Conservation (phyloP, 768 basidiomycete species). For the Asterophora parasitica region DNA sequence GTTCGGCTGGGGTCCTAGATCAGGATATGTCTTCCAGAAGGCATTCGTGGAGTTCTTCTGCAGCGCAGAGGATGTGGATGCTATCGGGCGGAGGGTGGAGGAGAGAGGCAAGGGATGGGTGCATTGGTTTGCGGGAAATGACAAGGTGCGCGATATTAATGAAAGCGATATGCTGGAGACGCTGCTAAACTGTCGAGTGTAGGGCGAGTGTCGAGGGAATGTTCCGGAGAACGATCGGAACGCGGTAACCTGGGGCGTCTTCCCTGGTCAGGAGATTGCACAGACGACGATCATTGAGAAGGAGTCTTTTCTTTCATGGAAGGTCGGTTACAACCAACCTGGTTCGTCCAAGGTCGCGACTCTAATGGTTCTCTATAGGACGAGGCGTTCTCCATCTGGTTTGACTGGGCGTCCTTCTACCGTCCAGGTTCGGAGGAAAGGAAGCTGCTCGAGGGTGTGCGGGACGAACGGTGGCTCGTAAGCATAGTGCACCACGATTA, state of each 20-base stretch:
- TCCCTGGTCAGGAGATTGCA: slow-evolving; percentile 92
- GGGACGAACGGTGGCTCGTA: slow-evolving; percentile 80
- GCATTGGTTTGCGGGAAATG: slow-evolving; percentile 83
- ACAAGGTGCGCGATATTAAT: slow-evolving; percentile 44
- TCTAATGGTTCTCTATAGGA: slow-evolving; percentile 46
- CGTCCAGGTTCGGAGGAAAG: slow-evolving; percentile 71
- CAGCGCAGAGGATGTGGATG: slow-evolving; percentile 49
- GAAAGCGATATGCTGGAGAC: not conserved
- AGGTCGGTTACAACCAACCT: slow-evolving; percentile 44
- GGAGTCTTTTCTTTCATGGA: slow-evolving; percentile 95
- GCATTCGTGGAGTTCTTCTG: slow-evolving; percentile 97
- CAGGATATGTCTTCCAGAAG: slow-evolving; percentile 97
- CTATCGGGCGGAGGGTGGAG: slow-evolving; percentile 53
- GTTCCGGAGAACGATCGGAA: slow-evolving; percentile 76
- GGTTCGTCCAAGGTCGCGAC: not conserved
- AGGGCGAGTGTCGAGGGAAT: slow-evolving; percentile 82
- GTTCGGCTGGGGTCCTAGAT: slow-evolving; percentile 90
- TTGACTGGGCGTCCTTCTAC: slow-evolving; percentile 89
- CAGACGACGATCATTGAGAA: slow-evolving; percentile 97
- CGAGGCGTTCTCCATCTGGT: slow-evolving; percentile 95
- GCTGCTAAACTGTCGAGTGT: not conserved
- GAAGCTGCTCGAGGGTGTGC: slow-evolving; percentile 63
- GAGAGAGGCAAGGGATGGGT: slow-evolving; percentile 60
- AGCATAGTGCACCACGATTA: slow-evolving; percentile 94
- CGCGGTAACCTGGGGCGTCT: slow-evolving; percentile 98